A percentile compares a stretch with the other conserved stretches of the same genome.
Evolutionary conservation across 345 rosid species (phyloP).

Genomic region (Citrus glauca): DNA sequence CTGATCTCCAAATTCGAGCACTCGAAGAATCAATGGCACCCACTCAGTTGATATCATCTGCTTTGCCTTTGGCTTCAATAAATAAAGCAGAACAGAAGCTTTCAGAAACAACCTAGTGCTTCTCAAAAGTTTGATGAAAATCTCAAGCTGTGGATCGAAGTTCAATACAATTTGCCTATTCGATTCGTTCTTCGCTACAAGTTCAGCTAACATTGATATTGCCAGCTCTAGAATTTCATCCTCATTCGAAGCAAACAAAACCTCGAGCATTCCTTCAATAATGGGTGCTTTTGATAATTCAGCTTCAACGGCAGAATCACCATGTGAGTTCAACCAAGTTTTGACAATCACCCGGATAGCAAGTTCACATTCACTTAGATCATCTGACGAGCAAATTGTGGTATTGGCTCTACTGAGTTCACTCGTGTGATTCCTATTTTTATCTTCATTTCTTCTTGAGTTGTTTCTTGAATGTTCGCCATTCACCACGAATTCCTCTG

Average conservation of each 20-base stretch:
- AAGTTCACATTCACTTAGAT: constrained; percentile 40
- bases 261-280: constrained; percentile 48
- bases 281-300: constrained; percentile 36
- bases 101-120: constrained; percentile 53
- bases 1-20: constrained; percentile 59
- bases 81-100: constrained; percentile 55
- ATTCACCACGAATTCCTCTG: constrained; percentile 33
- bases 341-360: constrained; percentile 39
- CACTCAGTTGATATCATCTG: constrained; percentile 60
- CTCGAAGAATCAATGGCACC: constrained; percentile 54
- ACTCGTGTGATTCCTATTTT: constrained; percentile 8
- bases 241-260: constrained; percentile 48
- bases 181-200: constrained; percentile 24
- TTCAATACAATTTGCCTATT: constrained; percentile 39
- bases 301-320: constrained; percentile 31
- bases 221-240: constrained; percentile 52
- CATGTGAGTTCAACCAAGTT: constrained; percentile 45
- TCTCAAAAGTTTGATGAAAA: constrained; percentile 48
- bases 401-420: constrained; percentile 39
- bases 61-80: constrained; percentile 53
- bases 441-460: constrained; percentile 14
- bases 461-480: constrained; percentile 17
- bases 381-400: constrained; percentile 37
- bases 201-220: constrained; percentile 50
- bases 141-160: constrained; percentile 50